Evolutionary conservation across 345 rosid genomes (phyloP).

Genomic region (Acer negundo): DNA sequence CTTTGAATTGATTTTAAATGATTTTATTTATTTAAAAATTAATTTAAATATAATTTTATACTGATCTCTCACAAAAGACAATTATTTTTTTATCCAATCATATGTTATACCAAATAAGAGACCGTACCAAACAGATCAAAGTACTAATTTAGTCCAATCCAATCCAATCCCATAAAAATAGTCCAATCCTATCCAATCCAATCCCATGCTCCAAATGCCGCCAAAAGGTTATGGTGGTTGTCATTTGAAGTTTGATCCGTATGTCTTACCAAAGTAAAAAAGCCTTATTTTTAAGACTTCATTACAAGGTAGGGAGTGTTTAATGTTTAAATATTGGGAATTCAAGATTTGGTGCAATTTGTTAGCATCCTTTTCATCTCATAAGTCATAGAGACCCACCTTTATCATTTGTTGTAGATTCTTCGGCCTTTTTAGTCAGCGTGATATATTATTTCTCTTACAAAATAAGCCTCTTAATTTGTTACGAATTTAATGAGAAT

Average conservation of each 20-base stretch:
- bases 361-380: not conserved
- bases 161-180: too few relatives aligned
- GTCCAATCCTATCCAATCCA: too few relatives aligned
- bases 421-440: not conserved
- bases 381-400: not conserved
- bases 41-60: too few relatives aligned
- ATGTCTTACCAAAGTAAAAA: not conserved
- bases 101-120: too few relatives aligned
- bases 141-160: too few relatives aligned
- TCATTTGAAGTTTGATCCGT: constrained; percentile 3
- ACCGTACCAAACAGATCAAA: too few relatives aligned
- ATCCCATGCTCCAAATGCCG: too few relatives aligned
- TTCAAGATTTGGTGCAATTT: not conserved
- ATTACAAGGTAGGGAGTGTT: not conserved
- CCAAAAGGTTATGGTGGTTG: not conserved
- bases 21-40: too few relatives aligned
- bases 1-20: too few relatives aligned
- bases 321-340: not conserved
- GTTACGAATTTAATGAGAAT: not conserved
- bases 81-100: too few relatives aligned
- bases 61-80: too few relatives aligned
- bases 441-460: not conserved
- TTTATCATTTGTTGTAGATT: not conserved
- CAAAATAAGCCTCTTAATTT: not conserved
- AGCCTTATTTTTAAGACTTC: not conserved